phyloP scores from a whole-genome alignment of 441 rosid genomes.

The Geranium incanum region DNA sequence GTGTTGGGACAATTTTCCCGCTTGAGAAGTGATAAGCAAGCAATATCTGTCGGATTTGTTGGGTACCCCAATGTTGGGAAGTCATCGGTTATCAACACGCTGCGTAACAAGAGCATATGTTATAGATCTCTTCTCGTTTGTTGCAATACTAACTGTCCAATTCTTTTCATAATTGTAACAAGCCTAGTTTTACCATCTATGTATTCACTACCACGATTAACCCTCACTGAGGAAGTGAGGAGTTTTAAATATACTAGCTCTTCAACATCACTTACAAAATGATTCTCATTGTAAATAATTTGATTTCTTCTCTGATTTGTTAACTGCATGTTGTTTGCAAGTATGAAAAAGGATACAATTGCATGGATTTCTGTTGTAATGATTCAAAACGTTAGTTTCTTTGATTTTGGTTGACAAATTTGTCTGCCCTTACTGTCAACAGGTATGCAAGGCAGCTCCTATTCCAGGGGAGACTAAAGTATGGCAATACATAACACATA shows the following conservation, averaged over 20 bases:
- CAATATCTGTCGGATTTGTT: slow-evolving; percentile 86
- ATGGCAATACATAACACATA: slow-evolving; percentile 88
- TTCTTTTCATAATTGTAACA: background rate
- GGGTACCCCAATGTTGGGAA: slow-evolving; percentile 97
- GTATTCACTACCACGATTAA: background rate
- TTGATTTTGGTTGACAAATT: background rate
- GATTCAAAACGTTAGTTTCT: background rate
- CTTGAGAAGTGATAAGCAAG: slow-evolving; percentile 88
- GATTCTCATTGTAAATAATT: background rate
- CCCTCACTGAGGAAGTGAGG: background rate
- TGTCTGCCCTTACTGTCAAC: background rate
- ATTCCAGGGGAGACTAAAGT: slow-evolving; percentile 97
- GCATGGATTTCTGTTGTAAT: background rate
- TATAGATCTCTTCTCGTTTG: slow-evolving; percentile 5
- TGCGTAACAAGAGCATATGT: slow-evolving; percentile 78
- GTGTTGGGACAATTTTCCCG: slow-evolving; percentile 87
- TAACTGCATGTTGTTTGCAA: background rate
- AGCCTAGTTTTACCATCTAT: background rate
- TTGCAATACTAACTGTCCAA: background rate
- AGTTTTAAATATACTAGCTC: background rate
- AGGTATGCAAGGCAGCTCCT: slow-evolving; percentile 99
- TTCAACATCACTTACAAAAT: background rate
- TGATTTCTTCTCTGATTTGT: background rate
- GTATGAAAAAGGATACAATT: background rate
- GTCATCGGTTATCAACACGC: slow-evolving; percentile 87